Evolutionary conservation across 192 early-diverging fungal species (phyloP), one percentile per base, ranked within the genome.

Genomic region (Gamsiella multidivaricata): DNA sequence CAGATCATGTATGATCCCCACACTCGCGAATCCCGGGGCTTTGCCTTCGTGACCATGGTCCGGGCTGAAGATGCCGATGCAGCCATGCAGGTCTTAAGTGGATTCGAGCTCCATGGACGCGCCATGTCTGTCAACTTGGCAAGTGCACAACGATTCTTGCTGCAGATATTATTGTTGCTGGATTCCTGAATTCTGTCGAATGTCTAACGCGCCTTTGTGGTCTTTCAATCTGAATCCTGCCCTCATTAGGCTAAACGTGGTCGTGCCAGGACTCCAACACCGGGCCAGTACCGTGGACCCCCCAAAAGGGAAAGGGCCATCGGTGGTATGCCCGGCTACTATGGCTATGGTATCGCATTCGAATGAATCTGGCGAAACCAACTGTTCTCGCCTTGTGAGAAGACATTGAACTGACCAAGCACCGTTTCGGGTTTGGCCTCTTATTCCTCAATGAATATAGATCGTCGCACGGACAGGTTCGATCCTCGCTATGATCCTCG

Each of bases 41-140:
- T 94, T 81, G 96, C 94, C 3, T 96, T 98, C 74, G 92, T 96
- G 47, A 91, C 87, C 52, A 90, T 89, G 83, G 82, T 82, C 31
- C 83, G 80, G 43, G 32, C 75, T 33, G 89, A 89, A 15, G 88
- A 88, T 41, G 95, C 95, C 55, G 85, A 93, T 18, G 80, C 80
- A 29, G 94, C 95, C 45, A 87, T 92, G 59, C 70, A 87, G 17
- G 86, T 70, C 33, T 74, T 93, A 57, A 87, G 86, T 82, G 87
- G 87, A 42, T 84, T 87, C 59, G 90, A 92, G 49, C 80, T 96
- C 42, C 89, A 94, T 66, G 95, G 93, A 31, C 94, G 96, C 54
- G 64, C 81, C n/a, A 86, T 98, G 75, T 89, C 90, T 52, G 94
- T 98, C 50, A 90, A 94, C 61, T 89, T 81, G 83, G 90, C 81